A percentile compares a stretch with the other conserved stretches of the same genome.
Evolutionary conservation across 768 basidiomycete genomes (phyloP).

Genomic region (Phaeotremella skinneri): DNA sequence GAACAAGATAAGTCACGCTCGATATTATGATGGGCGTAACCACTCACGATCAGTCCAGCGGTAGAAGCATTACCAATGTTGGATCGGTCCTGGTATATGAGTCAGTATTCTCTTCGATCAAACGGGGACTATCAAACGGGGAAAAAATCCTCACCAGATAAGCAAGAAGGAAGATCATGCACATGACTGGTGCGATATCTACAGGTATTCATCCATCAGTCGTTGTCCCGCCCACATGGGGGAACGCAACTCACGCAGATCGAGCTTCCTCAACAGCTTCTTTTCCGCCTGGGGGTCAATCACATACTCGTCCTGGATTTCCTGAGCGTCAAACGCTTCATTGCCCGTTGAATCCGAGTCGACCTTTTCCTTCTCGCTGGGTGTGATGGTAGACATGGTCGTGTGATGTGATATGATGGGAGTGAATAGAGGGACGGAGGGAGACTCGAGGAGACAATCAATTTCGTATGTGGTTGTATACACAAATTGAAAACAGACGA

Average conservation of each 20-base stretch:
- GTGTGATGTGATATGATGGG: background rate
- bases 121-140: too few relatives aligned
- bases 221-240: too few relatives aligned
- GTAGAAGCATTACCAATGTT: constrained; percentile 28
- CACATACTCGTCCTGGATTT: background rate
- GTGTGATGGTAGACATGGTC: background rate
- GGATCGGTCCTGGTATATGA: constrained; percentile 15
- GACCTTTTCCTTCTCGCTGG: background rate
- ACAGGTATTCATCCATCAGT: background rate
- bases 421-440: background rate
- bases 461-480: too few relatives aligned
- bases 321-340: background rate
- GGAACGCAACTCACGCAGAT: constrained; percentile 21
- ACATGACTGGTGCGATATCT: constrained; percentile 40
- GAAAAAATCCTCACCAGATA: constrained; percentile 29
- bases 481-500: too few relatives aligned
- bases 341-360: background rate
- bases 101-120: background rate
- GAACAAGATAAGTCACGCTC: constrained; percentile 5
- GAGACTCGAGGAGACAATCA: background rate
- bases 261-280: constrained; percentile 43
- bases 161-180: constrained; percentile 52
- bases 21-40: background rate
- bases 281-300: constrained; percentile 28
- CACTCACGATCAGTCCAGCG: background rate